A percentile compares a stretch with the other conserved stretches of the same genome.
These are phyloP conservation scores for Trametes pubescens DNA, from an alignment of 1,284 basidiomycete species.

Conservation along the genomic window DNA sequence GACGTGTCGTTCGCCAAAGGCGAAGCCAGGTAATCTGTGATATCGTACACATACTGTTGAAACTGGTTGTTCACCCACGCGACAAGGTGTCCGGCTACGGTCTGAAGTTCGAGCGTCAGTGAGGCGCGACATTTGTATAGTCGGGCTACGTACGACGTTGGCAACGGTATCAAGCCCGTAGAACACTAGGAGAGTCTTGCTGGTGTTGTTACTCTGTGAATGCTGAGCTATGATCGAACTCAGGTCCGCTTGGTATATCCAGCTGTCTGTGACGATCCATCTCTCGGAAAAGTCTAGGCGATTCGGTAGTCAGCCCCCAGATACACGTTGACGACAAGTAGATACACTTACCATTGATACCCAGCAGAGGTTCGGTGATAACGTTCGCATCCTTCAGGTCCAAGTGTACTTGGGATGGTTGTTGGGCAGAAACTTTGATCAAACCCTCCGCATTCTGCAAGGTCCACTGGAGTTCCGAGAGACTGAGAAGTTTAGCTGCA, in stretches of 20 bases:
- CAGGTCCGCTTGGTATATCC: constrained; percentile 66
- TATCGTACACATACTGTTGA: constrained; percentile 61
- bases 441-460: constrained; percentile 59
- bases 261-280: constrained; percentile 65
- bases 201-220: constrained; percentile 31
- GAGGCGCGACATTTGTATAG: neutral
- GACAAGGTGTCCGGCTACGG: constrained; percentile 57
- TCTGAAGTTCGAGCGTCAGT: constrained; percentile 41
- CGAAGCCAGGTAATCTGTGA: constrained; percentile 50
- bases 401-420: constrained; percentile 60
- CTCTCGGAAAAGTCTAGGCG: constrained; percentile 58
- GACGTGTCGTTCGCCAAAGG: constrained; percentile 24
- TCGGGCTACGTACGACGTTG: constrained; percentile 48
- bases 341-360: constrained; percentile 53
- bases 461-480: constrained; percentile 57
- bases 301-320: neutral
- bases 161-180: constrained; percentile 66
- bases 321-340: neutral
- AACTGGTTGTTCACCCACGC: constrained; percentile 68
- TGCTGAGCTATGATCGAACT: constrained; percentile 47
- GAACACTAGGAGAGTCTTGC: constrained; percentile 56
- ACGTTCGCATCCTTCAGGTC: constrained; percentile 56
- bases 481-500: constrained; percentile 45
- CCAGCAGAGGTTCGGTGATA: constrained; percentile 60
- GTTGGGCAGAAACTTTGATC: constrained; percentile 54